Percentiles rank a stretch among this genome's conserved stretches.
Conservation (phyloP, 768 basidiomycete species). For the Trametopsis cervina region DNA sequence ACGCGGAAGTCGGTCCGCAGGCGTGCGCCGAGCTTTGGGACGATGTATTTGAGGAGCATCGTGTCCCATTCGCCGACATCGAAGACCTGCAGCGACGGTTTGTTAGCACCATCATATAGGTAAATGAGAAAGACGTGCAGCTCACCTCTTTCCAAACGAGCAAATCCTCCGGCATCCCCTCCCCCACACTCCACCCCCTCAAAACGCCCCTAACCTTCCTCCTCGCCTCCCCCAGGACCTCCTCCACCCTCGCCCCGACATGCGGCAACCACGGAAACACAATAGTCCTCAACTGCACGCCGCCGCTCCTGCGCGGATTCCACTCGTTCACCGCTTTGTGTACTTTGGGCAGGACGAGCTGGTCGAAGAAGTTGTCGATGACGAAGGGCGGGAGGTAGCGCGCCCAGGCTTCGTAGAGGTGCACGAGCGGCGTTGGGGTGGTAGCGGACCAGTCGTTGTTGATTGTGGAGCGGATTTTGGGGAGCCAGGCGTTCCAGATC, state of each 20-base stretch:
- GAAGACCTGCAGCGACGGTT: constrained; percentile 49
- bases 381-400: constrained; percentile 86
- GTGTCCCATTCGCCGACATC: constrained; percentile 81
- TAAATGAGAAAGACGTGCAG: constrained; percentile 8
- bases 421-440: constrained; percentile 67
- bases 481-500: constrained; percentile 93
- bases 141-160: constrained; percentile 75
- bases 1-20: constrained; percentile 83
- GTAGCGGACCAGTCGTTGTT: constrained; percentile 92
- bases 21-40: constrained; percentile 82
- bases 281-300: constrained; percentile 62
- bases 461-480: constrained; percentile 85
- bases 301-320: constrained; percentile 52
- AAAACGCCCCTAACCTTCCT: constrained; percentile 79
- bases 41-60: constrained; percentile 82
- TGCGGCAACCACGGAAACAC: constrained; percentile 96
- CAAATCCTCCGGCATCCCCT: constrained; percentile 73
- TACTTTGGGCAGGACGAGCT: constrained; percentile 91
- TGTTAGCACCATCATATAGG: neutral
- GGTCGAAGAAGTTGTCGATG: constrained; percentile 91
- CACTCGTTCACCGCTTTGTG: constrained; percentile 79
- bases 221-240: constrained; percentile 79
- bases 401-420: constrained; percentile 84
- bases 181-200: constrained; percentile 64
- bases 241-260: constrained; percentile 76